Conservation (phyloP, 306 rosid genomes). For the Lathyrus tuberosus region DNA sequence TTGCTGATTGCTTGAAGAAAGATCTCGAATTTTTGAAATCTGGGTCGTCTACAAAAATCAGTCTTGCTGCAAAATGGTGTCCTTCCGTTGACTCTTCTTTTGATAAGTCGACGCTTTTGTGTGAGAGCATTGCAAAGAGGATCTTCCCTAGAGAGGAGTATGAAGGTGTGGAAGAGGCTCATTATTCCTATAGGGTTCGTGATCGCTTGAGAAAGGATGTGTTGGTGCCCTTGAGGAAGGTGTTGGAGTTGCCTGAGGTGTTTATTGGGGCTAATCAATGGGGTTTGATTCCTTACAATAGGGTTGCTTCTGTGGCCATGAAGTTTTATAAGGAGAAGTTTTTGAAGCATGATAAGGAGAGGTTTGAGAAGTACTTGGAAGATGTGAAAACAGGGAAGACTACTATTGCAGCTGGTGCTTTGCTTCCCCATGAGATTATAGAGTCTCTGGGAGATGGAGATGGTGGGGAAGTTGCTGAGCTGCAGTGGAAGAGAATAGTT, state of each 20-base stretch:
- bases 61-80: conserved; percentile 83
- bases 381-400: conserved; percentile 53
- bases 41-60: conserved; percentile 39
- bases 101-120: conserved; percentile 58
- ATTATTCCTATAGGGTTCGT: conserved; percentile 68
- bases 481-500: conserved; percentile 79
- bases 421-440: conserved; percentile 67
- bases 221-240: conserved; percentile 65
- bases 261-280: conserved; percentile 65
- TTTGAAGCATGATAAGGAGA: conserved; percentile 54
- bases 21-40: conserved; percentile 53
- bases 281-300: conserved; percentile 55
- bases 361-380: conserved; percentile 53
- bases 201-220: conserved; percentile 72
- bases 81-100: conserved; percentile 75
- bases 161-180: conserved; percentile 62
- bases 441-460: conserved; percentile 28
- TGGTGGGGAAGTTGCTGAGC: conserved; percentile 59
- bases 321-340: conserved; percentile 52
- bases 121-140: conserved; percentile 68
- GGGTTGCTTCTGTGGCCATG: conserved; percentile 78
- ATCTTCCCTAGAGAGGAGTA: conserved; percentile 63
- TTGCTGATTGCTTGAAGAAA: conserved; percentile 53
- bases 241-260: conserved; percentile 71
- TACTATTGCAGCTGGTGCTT: conserved; percentile 62